Base-by-base conservation (phyloP, 2,329 filamentous ascomycete species). In the Xylaria sp. region DNA sequence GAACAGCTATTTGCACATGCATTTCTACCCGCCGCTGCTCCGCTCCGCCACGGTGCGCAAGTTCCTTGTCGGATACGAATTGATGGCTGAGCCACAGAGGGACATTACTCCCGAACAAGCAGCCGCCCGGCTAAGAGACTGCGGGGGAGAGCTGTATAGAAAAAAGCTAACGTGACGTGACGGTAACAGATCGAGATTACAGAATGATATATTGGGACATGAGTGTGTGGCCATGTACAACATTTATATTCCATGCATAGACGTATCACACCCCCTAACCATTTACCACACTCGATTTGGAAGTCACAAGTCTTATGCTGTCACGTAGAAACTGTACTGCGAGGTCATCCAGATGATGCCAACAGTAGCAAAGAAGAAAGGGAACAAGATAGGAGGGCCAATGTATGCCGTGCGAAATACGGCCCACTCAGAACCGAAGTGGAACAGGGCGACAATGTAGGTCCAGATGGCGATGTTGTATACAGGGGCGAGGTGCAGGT, bases 81-180 rank as follows among this genome's bases (percentile, higher is more conserved):
- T 99, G 78, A 87, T 99, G 86, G 95, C 91, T 1, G 95, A 99
- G 79, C 94, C 95, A n/a, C 95, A 99, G 78, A 86, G 95, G 61
- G 95, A 99, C 75, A 98, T 99, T 71, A 99, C 95, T 0, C 94
- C 95, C 0, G 95, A 99, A 78, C 95, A 98, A 78, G 95, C 95
- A 1, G 90, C 95, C 13, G 87, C 87, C 25, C 87, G 87, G 51
- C 79, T 99, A 62, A 86, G 90, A 67, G 82, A 83, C 60, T 93
- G 92, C 66, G 91, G 87, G 3, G 93, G 93, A 15, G 87, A 92
- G 73, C 79, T 99, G 65, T 98, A 99, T 74, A 86, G 95, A 67
- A 92, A 89, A 74, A 84, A 79, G 67, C 69, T 87, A 41, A 67
- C 68, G 59, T 67, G 61, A 41, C 44, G 31, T 13, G 7, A 7